Percentiles rank a stretch among this genome's conserved stretches.
phyloP scores from a whole-genome alignment of 2,329 filamentous ascomycete genomes.

The Colletotrichum theobromicola region DNA sequence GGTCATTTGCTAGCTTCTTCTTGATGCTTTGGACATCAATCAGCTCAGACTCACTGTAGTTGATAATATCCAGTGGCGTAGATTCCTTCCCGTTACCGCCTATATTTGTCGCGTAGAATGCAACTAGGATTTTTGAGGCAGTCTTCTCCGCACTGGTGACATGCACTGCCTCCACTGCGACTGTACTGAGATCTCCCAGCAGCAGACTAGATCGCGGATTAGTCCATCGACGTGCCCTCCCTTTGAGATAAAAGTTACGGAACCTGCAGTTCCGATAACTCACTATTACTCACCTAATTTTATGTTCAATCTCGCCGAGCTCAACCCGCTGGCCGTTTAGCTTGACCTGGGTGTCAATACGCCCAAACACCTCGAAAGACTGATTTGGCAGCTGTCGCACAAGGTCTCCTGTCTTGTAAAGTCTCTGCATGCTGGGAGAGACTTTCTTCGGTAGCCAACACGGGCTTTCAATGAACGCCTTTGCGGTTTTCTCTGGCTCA shows the following conservation, averaged over 20 bases:
- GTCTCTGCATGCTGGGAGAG: conserved; percentile 18
- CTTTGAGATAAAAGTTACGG: background rate
- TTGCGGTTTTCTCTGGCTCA: conserved; percentile 47
- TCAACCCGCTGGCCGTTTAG: conserved; percentile 27
- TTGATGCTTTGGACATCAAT: background rate
- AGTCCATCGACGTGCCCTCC: accelerated
- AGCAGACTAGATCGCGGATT: background rate
- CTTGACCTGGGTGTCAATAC: conserved; percentile 28
- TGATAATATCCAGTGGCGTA: background rate
- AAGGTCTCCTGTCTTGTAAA: conserved; percentile 52
- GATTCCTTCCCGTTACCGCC: background rate
- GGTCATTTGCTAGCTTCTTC: background rate
- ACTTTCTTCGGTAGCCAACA: conserved; percentile 32
- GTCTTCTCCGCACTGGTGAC: background rate
- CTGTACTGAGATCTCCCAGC: background rate
- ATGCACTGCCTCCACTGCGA: background rate
- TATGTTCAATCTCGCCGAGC: conserved; percentile 25
- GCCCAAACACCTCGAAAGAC: conserved; percentile 14
- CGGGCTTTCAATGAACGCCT: conserved; percentile 48
- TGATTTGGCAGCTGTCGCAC: conserved; percentile 25
- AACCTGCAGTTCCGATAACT: background rate
- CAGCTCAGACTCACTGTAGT: background rate
- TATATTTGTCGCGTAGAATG: background rate
- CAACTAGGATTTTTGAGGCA: background rate
- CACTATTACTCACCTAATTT: background rate